Evolutionary conservation across 1,284 basidiomycete genomes (phyloP).

Genomic region (Malassezia obtusa): DNA sequence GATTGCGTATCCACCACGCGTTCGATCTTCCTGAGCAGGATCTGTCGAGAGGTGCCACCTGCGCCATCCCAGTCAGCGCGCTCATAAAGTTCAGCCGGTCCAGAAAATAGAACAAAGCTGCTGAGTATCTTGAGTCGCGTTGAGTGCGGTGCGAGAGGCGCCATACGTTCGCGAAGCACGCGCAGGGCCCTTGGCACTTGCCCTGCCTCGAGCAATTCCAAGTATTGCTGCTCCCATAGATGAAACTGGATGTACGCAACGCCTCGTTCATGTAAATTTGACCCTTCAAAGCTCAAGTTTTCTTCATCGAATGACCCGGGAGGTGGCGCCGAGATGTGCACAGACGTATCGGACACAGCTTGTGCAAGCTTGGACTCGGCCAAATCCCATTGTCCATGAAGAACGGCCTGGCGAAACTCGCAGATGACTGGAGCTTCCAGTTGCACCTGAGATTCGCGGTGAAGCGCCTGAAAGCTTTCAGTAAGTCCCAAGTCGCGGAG

Average conservation of each 20-base stretch:
- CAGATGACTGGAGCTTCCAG: conserved; percentile 71
- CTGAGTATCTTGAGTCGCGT: conserved; percentile 33
- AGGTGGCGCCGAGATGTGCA: background rate
- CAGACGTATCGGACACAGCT: background rate
- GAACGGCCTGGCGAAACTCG: conserved; percentile 69
- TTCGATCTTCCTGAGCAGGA: conserved; percentile 70
- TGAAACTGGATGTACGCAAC: conserved; percentile 62
- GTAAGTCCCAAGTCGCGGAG: conserved; percentile 83
- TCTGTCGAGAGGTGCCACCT: conserved; percentile 64
- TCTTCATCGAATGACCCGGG: background rate
- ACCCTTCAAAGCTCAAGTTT: background rate
- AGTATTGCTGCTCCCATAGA: conserved; percentile 87
- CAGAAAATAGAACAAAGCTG: conserved; percentile 34
- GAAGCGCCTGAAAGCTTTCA: conserved; percentile 75
- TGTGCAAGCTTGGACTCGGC: conserved; percentile 53
- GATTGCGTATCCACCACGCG: conserved; percentile 75
- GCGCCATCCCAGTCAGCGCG: conserved; percentile 83
- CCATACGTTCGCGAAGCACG: conserved; percentile 75
- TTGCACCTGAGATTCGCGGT: conserved; percentile 81
- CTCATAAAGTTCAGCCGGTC: conserved; percentile 66
- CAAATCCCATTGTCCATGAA: conserved; percentile 72
- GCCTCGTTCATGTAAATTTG: background rate
- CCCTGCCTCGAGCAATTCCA: conserved; percentile 78
- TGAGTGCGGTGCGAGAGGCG: conserved; percentile 52
- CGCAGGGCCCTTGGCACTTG: conserved; percentile 72